These are phyloP conservation scores for Mycena rosella DNA, from an alignment of 768 basidiomycete species.

Conservation along the genomic window DNA sequence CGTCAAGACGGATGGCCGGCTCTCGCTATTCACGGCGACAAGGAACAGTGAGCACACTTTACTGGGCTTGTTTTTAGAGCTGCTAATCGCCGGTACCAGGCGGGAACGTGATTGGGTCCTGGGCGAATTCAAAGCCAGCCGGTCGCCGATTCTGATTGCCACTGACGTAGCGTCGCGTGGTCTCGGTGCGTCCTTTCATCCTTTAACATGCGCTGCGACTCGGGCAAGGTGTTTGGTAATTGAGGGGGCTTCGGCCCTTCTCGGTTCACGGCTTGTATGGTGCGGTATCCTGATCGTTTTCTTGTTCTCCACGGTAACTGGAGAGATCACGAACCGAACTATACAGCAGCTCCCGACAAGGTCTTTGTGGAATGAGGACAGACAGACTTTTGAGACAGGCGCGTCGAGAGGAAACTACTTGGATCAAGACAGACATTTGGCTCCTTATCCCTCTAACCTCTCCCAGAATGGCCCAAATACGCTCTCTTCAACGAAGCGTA, in stretches of 20 bases:
- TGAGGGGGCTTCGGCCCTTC: constrained; percentile 37
- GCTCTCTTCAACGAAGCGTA: constrained; percentile 51
- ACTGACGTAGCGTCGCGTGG: constrained; percentile 99
- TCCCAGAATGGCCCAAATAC: constrained; percentile 49
- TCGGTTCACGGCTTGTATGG: constrained; percentile 32
- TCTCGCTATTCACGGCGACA: constrained; percentile 98
- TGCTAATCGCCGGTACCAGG: constrained; percentile 51
- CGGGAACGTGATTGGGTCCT: constrained; percentile 99
- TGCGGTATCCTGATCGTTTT: constrained; percentile 43
- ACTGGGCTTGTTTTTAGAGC: neutral
- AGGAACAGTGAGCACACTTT: constrained; percentile 84
- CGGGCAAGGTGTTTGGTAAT: constrained; percentile 40
- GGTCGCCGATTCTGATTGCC: constrained; percentile 97
- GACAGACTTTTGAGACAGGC: constrained; percentile 54
- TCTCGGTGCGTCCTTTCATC: constrained; percentile 88
- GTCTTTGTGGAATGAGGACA: constrained; percentile 38
- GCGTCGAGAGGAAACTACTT: constrained; percentile 51
- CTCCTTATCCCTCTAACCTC: constrained; percentile 59
- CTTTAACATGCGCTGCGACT: constrained; percentile 60
- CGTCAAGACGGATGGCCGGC: constrained; percentile 99
- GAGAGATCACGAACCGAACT: constrained; percentile 25
- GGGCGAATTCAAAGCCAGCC: constrained; percentile 97
- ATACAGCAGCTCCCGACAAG: constrained; percentile 35
- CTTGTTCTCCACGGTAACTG: constrained; percentile 13
- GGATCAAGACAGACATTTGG: constrained; percentile 45